Evolutionary conservation across 2,329 filamentous ascomycete genomes (phyloP), one percentile per base, ranked within the genome.

Genomic region (Penicillium concentricum): DNA sequence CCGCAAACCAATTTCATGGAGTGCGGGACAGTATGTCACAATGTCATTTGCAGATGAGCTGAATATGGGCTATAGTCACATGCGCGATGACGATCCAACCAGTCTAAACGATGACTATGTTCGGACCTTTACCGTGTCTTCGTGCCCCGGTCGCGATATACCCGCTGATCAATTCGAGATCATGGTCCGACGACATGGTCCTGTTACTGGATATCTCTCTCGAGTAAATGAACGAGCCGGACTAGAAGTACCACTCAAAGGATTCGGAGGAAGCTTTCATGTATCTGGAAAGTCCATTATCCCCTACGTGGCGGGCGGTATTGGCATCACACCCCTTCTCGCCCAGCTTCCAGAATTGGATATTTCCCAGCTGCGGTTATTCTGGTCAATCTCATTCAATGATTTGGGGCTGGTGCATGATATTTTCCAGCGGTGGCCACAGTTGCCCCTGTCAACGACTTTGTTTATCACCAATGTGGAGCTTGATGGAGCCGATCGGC

Each of bases 51-150:
- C 81, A 13, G 71, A 53, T 8, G 34, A 53, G 28, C 76, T 96
- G 1, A 85, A 89, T 61, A 72, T 80, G 12, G 91, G 91, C 0
- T 96, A 91, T 72, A 84, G 82, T 47, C 92, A 96, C 70, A 96
- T 96, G 91, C 80, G 86, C 3, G 87, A 95, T 61, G 85, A 89
- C 56, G 90, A 95, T 62, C 91, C 91, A 5, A 81, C 82, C 61
- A 89, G 86, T 64, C 72, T 96, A 16, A 96, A 96, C 65, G 91
- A 96, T 69, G 91, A 96, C 69, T 92, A 85, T 60, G 79, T 94
- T 5, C 80, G 91, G 28, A 95, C 91, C 0, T 96, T 96, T 67
- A 96, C 91, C 2, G 82, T 96, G 0, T 90, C 88, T 1, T 90
- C 82, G 2, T 73, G 77, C 1, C 84, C 86, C 57, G 50, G 71